A percentile compares a stretch with the other conserved stretches of the same genome.
Conservation (phyloP, 192 early-diverging fungal species). For the Rhizophagus clarus region DNA sequence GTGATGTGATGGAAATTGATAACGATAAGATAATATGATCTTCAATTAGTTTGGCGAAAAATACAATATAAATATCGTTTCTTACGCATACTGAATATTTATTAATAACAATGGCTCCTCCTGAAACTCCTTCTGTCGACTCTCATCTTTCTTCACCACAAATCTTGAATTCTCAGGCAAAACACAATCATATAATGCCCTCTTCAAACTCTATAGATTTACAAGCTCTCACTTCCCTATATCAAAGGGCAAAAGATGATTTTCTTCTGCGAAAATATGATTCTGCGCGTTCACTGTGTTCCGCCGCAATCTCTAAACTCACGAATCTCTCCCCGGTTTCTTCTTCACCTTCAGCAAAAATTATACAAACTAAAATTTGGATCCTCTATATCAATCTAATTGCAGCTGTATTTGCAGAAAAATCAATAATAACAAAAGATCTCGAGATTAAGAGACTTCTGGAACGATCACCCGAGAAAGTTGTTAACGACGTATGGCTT, state of each 20-base stretch:
- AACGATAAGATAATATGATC: no score
- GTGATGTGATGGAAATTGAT: no score
- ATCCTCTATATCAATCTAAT: slow-evolving; percentile 40
- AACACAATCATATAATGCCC: neutral
- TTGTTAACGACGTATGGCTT: slow-evolving; percentile 41
- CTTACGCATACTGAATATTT: no score
- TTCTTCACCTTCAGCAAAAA: slow-evolving; percentile 31
- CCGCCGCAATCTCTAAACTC: slow-evolving; percentile 37
- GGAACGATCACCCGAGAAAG: slow-evolving; percentile 35
- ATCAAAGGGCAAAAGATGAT: slow-evolving; percentile 41
- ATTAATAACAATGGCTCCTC: no score
- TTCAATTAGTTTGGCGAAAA: no score
- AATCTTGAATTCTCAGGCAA: neutral
- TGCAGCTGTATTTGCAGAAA: slow-evolving; percentile 44
- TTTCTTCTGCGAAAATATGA: slow-evolving; percentile 44
- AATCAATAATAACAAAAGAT: slow-evolving; percentile 3
- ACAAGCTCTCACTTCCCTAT: slow-evolving; percentile 9
- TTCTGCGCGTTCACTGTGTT: slow-evolving; percentile 33
- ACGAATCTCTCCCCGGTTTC: slow-evolving; percentile 10
- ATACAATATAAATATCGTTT: no score
- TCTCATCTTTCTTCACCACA: neutral
- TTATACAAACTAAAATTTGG: slow-evolving; percentile 45
- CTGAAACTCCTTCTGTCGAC: neutral
- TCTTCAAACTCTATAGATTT: neutral
- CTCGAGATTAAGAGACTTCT: slow-evolving; percentile 6